Conservation (phyloP, 2,329 filamentous ascomycete species). For the Pyricularia pennisetigena region DNA sequence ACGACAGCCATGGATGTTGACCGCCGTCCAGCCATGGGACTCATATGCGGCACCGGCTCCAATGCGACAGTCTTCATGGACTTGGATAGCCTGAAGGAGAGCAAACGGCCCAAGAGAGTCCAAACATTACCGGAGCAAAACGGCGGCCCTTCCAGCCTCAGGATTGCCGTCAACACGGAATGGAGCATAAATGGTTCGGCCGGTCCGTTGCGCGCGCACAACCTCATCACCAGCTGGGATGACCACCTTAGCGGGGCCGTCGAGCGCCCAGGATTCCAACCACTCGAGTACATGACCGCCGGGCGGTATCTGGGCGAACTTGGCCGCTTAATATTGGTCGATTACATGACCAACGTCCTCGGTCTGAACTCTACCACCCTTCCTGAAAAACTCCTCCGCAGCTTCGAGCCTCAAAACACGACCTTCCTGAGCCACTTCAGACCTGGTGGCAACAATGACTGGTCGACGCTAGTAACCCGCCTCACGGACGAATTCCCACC, state of each 20-base stretch:
- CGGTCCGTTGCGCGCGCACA: constrained; percentile 51
- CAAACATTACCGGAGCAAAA: constrained; percentile 35
- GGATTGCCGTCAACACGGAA: constrained; percentile 73
- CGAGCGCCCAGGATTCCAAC: constrained; percentile 67
- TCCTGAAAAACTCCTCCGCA: constrained; percentile 43
- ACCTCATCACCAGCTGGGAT: constrained; percentile 64
- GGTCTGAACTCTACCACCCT: constrained; percentile 32
- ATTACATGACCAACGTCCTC: constrained; percentile 44
- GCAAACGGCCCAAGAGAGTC: constrained; percentile 46
- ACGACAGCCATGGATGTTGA: not conserved
- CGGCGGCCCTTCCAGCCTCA: constrained; percentile 44
- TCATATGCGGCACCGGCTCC: constrained; percentile 73
- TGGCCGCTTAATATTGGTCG: constrained; percentile 58
- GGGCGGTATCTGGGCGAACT: constrained; percentile 71
- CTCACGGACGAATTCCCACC: constrained; percentile 44
- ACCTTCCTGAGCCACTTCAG: constrained; percentile 63
- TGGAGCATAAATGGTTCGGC: constrained; percentile 73
- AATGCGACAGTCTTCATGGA: constrained; percentile 72
- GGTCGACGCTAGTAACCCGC: constrained; percentile 30
- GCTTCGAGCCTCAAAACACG: constrained; percentile 55
- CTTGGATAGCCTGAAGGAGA: constrained; percentile 46
- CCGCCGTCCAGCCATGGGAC: constrained; percentile 48
- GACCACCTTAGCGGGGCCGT: constrained; percentile 53
- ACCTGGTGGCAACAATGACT: constrained; percentile 32
- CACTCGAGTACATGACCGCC: constrained; percentile 76